Evolutionary conservation across 2,329 filamentous ascomycete genomes (phyloP).

Genomic region (Trichoderma simmonsii): DNA sequence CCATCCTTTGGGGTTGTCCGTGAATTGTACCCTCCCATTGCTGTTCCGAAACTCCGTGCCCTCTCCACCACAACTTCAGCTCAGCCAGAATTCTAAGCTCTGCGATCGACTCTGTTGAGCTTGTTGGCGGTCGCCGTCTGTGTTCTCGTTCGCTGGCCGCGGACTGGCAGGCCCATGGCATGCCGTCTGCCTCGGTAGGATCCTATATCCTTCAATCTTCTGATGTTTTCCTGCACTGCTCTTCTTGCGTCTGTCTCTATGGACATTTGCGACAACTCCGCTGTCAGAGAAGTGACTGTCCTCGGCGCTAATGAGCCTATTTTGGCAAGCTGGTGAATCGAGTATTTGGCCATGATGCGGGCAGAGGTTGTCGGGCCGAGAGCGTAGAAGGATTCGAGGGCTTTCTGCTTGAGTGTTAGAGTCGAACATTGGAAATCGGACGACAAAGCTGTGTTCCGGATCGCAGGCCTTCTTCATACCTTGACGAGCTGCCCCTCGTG

Average conservation of each 20-base stretch:
- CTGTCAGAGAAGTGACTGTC: constrained; percentile 77
- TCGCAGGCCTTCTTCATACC: constrained; percentile 47
- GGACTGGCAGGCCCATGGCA: constrained; percentile 86
- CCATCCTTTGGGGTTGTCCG: not conserved
- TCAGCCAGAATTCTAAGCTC: constrained; percentile 23
- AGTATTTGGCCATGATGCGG: constrained; percentile 81
- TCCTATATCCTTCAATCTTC: constrained; percentile 83
- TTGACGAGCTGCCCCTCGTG: constrained; percentile 77
- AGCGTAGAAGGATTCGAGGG: constrained; percentile 81
- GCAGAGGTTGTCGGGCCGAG: constrained; percentile 68
- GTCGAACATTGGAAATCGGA: not conserved
- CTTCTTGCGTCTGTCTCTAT: constrained; percentile 85
- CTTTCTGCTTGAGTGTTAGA: constrained; percentile 48
- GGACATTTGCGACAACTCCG: constrained; percentile 85
- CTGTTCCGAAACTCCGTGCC: not conserved
- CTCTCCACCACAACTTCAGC: not conserved
- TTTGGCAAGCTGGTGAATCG: constrained; percentile 79
- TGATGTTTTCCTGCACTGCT: constrained; percentile 79
- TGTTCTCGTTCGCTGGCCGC: constrained; percentile 83
- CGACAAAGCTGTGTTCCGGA: not conserved
- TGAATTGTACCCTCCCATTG: not conserved
- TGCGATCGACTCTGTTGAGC: constrained; percentile 55
- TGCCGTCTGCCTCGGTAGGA: constrained; percentile 85
- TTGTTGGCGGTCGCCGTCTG: constrained; percentile 62
- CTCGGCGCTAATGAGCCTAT: constrained; percentile 71